These are phyloP conservation scores for Umbelopsis vinacea DNA, from an alignment of 192 early-diverging fungal genomes.

Conservation along the genomic window DNA sequence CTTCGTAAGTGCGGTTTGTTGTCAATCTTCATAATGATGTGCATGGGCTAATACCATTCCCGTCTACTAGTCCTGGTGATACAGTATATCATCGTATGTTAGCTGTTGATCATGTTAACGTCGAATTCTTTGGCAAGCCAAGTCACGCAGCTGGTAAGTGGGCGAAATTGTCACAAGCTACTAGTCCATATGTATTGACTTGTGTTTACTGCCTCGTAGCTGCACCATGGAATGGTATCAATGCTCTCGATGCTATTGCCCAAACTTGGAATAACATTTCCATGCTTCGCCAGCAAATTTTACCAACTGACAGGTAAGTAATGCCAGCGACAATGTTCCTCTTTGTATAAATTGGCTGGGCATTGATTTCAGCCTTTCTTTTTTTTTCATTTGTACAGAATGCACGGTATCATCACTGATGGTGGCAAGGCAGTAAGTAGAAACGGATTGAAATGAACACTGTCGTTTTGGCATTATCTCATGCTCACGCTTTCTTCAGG, in stretches of 20 bases:
- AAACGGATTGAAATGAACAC: no score
- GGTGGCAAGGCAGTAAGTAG: conserved; percentile 64
- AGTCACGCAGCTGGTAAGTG: conserved; percentile 70
- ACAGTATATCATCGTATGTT: conserved; percentile 49
- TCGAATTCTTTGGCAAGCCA: conserved; percentile 74
- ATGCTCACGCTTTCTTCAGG: conserved; percentile 2
- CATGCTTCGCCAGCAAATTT: conserved; percentile 75
- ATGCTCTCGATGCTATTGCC: conserved; percentile 79
- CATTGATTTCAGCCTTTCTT: background rate
- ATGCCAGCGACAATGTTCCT: no score
- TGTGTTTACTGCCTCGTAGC: background rate
- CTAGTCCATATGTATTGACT: background rate
- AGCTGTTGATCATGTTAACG: conserved; percentile 42
- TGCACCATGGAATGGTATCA: conserved; percentile 55
- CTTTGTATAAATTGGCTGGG: no score
- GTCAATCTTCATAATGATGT: background rate
- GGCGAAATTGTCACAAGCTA: conserved; percentile 43
- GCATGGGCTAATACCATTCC: background rate
- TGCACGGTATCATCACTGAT: conserved; percentile 78
- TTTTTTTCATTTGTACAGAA: conserved; percentile 29
- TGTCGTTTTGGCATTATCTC: background rate
- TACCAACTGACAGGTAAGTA: conserved; percentile 57
- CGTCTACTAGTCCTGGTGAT: conserved; percentile 44
- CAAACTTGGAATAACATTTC: conserved; percentile 67
- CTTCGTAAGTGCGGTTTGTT: conserved; percentile 48